Conservation (phyloP, 208 protist species). For the Acanthamoeba lenticulata region DNA sequence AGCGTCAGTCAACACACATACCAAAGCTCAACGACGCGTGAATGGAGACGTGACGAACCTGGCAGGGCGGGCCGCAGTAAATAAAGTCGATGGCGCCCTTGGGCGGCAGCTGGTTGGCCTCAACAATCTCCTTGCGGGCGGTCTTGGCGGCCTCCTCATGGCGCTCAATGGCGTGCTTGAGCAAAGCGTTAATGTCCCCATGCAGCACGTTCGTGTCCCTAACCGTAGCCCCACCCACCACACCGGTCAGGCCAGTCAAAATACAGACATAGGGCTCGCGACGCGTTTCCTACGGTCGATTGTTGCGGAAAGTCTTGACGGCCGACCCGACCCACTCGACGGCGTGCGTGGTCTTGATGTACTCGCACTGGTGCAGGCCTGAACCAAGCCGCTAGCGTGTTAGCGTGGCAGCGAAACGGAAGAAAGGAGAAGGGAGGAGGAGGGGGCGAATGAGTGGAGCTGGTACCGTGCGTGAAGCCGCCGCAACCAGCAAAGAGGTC, state of each 20-base stretch:
- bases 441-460: neutral
- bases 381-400: neutral
- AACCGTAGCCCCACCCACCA: neutral
- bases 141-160: slow-evolving; percentile 16
- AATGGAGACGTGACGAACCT: neutral
- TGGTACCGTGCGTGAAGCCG: slow-evolving; percentile 44
- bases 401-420: neutral
- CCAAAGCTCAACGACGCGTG: neutral
- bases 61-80: slow-evolving; percentile 57
- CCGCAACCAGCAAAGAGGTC: slow-evolving; percentile 70
- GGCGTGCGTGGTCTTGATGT: slow-evolving; percentile 55
- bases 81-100: slow-evolving; percentile 60
- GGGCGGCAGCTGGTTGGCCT: slow-evolving; percentile 21
- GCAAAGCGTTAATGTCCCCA: slow-evolving; percentile 7
- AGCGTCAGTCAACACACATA: neutral
- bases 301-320: slow-evolving; percentile 39
- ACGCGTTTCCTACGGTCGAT: slow-evolving; percentile 23
- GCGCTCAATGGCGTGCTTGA: neutral
- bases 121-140: neutral
- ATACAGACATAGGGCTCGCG: neutral
- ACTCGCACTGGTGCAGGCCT: slow-evolving; percentile 43
- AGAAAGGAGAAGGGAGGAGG: neutral
- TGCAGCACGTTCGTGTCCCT: neutral
- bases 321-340: slow-evolving; percentile 55
- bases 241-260: neutral